Conservation (phyloP, 805 yeast genomes). For the Myxozyma lipomycoides region DNA sequence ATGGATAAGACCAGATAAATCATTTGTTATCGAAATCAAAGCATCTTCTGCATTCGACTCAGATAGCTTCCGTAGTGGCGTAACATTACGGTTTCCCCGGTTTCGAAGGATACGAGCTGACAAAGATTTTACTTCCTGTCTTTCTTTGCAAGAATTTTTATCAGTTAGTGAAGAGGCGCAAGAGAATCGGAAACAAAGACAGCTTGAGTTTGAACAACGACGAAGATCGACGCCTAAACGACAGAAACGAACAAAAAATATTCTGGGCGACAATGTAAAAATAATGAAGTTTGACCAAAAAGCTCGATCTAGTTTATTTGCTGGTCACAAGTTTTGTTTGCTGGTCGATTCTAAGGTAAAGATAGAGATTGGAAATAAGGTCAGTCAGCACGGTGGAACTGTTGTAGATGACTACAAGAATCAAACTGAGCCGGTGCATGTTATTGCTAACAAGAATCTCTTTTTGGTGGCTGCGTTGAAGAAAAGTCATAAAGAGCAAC, state of each 20-base stretch:
- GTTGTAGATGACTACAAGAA: constrained; percentile 15
- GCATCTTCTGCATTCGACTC: constrained; percentile 60
- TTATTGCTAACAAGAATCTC: constrained; percentile 36
- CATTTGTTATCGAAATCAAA: constrained; percentile 76
- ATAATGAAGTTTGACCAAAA: background rate
- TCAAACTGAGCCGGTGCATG: constrained; percentile 1
- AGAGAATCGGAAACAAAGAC: constrained; percentile 38
- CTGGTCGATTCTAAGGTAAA: constrained; percentile 3
- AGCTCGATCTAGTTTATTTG: constrained; percentile 8
- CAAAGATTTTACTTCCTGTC: constrained; percentile 45
- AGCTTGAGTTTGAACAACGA: constrained; percentile 32
- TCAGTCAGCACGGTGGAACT: constrained; percentile 40
- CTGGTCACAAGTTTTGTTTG: constrained; percentile 13
- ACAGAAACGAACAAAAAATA: constrained; percentile 1
- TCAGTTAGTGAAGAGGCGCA: constrained; percentile 25
- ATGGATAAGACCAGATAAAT: constrained; percentile 78
- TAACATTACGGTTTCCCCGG: constrained; percentile 74
- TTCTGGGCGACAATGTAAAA: background rate
- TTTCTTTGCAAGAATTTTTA: constrained; percentile 21
- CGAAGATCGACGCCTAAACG: constrained; percentile 7
- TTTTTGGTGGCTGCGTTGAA: constrained; percentile 41
- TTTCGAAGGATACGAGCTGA: constrained; percentile 66
- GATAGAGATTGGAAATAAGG: constrained; percentile 45
- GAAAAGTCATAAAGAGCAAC: constrained; percentile 49
- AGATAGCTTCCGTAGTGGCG: constrained; percentile 55